Conservation (phyloP, 78 protist genomes). For the Capsaspora owczarzaki region DNA sequence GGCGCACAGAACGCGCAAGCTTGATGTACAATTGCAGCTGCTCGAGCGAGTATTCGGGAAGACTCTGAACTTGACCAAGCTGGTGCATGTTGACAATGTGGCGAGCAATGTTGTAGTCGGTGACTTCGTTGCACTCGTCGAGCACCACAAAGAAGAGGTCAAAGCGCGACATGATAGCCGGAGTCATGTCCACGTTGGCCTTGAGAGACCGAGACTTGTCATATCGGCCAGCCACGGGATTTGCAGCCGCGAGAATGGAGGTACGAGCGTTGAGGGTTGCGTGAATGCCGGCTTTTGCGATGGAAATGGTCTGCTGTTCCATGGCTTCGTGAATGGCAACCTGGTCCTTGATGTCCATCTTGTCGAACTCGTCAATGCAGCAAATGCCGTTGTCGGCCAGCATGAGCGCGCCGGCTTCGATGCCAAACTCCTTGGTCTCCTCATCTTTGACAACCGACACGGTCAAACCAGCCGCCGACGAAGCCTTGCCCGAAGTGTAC, state of each 20-base stretch:
- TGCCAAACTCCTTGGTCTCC: slow-evolving; percentile 94
- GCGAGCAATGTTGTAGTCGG: slow-evolving; percentile 84
- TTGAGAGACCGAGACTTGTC: slow-evolving; percentile 48
- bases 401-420: slow-evolving; percentile 99
- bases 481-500: slow-evolving; percentile 93
- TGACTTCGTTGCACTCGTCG: slow-evolving; percentile 79
- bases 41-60: slow-evolving; percentile 42
- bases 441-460: slow-evolving; percentile 93
- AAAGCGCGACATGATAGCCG: slow-evolving; percentile 98
- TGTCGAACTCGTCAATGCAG: slow-evolving; percentile 99
- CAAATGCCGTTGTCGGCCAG: slow-evolving; percentile 98
- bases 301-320: slow-evolving; percentile 99
- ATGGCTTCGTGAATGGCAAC: slow-evolving; percentile 99
- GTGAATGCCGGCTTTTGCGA: slow-evolving; percentile 98
- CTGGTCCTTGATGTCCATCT: slow-evolving; percentile 91
- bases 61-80: background rate
- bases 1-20: slow-evolving; percentile 68
- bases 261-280: slow-evolving; percentile 96
- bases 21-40: slow-evolving; percentile 76
- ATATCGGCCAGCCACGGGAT: slow-evolving; percentile 86
- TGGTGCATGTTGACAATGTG: slow-evolving; percentile 88
- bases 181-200: slow-evolving; percentile 81
- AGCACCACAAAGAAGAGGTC: slow-evolving; percentile 95
- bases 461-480: slow-evolving; percentile 94
- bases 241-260: slow-evolving; percentile 93